Conservation (phyloP, 495 filamentous ascomycete genomes). For the Lasiosphaeriaceae sp. region DNA sequence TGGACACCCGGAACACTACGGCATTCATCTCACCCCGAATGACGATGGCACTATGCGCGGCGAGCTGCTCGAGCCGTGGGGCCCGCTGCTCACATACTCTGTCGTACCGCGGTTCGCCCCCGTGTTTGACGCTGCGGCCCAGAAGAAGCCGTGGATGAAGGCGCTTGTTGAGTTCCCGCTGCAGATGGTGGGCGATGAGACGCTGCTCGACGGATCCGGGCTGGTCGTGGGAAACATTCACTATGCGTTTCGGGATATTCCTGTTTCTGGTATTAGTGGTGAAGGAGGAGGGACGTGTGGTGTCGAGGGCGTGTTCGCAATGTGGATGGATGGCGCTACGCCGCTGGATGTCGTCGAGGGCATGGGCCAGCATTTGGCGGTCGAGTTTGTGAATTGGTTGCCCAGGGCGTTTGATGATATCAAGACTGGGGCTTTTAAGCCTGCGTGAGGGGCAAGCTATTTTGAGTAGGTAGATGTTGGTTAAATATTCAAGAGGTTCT, state of each 20-base stretch:
- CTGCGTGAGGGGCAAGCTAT: background rate
- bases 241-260: constrained; percentile 17
- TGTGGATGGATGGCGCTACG: constrained; percentile 18
- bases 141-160: constrained; percentile 16
- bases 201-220: constrained; percentile 14
- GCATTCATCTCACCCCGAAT: background rate
- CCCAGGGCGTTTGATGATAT: constrained; percentile 17
- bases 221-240: constrained; percentile 16
- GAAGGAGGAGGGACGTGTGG: background rate
- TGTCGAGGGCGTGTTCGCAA: constrained; percentile 19
- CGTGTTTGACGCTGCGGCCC: constrained; percentile 11
- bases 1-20: constrained; percentile 22
- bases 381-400: constrained; percentile 25
- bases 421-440: constrained; percentile 6
- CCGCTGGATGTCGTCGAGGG: constrained; percentile 15
- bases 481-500: too few species aligned
- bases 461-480: too few species aligned
- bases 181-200: constrained; percentile 10
- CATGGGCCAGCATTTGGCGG: constrained; percentile 15
- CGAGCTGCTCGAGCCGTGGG: constrained; percentile 24
- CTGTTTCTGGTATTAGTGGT: background rate
- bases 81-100: constrained; percentile 15
- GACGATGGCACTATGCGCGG: constrained; percentile 8
- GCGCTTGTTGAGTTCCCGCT: constrained; percentile 9
- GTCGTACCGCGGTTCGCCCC: constrained; percentile 5